Conservation (phyloP, 805 yeast species). For the Dipodascopsis uninucleata region DNA sequence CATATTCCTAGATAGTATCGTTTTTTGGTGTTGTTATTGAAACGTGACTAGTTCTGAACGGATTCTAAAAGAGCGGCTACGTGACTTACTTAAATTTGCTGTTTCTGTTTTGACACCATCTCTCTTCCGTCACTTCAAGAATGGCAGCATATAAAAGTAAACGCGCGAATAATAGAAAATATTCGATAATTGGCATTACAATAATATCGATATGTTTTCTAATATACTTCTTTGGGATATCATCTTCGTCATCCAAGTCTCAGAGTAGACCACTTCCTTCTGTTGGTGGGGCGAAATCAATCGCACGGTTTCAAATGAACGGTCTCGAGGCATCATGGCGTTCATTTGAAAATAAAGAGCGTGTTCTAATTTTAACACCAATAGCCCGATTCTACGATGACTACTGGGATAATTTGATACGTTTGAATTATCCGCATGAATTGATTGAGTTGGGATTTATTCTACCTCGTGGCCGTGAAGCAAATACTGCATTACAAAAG, state of each 20-base stretch:
- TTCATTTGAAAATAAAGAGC: conserved; percentile 73
- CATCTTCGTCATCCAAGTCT: conserved; percentile 3
- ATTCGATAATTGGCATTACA: conserved; percentile 5
- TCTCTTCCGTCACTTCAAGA: background rate
- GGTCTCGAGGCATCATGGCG: conserved; percentile 64
- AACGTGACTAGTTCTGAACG: background rate
- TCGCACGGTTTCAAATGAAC: conserved; percentile 72
- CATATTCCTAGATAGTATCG: no score
- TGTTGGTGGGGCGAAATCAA: conserved; percentile 22
- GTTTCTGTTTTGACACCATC: background rate
- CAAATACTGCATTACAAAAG: conserved; percentile 69
- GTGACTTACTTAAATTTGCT: background rate
- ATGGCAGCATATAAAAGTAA: conserved; percentile 11
- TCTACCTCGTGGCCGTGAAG: conserved; percentile 76
- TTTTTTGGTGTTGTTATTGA: no score
- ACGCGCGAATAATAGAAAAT: conserved; percentile 9
- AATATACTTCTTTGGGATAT: conserved; percentile 10
- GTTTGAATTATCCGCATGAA: conserved; percentile 76
- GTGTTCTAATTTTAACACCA: conserved; percentile 83
- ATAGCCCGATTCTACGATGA: conserved; percentile 79
- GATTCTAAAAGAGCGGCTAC: background rate
- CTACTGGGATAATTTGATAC: conserved; percentile 82
- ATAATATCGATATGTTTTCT: conserved; percentile 7
- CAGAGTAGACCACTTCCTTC: conserved; percentile 18
- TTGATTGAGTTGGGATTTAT: conserved; percentile 87